Percentiles rank a stretch among this genome's conserved stretches.
Evolutionary conservation across 179 eudicot genomes (phyloP).

Genomic region (Beta lomatogona): DNA sequence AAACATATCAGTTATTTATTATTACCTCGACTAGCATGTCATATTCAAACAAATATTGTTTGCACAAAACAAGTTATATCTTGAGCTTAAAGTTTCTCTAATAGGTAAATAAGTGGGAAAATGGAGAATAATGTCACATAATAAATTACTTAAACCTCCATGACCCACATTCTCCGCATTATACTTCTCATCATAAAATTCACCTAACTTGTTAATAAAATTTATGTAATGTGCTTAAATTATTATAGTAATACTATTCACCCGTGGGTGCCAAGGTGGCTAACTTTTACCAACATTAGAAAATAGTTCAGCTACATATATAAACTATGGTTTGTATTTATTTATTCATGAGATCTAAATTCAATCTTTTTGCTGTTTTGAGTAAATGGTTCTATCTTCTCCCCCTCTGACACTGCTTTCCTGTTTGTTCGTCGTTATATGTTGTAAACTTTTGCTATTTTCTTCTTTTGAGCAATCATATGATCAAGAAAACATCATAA

Average conservation of each 20-base stretch:
- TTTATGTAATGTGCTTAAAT: background rate
- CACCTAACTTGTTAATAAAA: conserved; percentile 25
- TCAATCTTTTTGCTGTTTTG: background rate
- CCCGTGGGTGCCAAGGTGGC: background rate
- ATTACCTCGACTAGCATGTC: too few relatives aligned
- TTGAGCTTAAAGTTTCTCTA: conserved; percentile 33
- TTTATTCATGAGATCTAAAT: background rate
- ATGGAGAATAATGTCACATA: conserved; percentile 13
- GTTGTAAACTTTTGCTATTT: background rate
- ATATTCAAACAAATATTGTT: background rate
- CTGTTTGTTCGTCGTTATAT: background rate
- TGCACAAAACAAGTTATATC: conserved; percentile 8
- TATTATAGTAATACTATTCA: background rate
- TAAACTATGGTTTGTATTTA: background rate
- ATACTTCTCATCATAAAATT: conserved; percentile 22
- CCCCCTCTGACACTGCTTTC: background rate
- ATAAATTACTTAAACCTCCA: conserved; percentile 21
- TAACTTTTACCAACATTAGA: background rate
- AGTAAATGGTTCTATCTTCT: background rate
- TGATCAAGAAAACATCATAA: background rate
- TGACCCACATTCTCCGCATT: conserved; percentile 29
- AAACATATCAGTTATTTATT: too few relatives aligned
- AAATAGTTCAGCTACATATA: background rate
- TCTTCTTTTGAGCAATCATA: background rate
- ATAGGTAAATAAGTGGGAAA: conserved; percentile 21